Evolutionary conservation across 2,329 filamentous ascomycete species (phyloP).

Genomic region (Metarhizium anisopliae): DNA sequence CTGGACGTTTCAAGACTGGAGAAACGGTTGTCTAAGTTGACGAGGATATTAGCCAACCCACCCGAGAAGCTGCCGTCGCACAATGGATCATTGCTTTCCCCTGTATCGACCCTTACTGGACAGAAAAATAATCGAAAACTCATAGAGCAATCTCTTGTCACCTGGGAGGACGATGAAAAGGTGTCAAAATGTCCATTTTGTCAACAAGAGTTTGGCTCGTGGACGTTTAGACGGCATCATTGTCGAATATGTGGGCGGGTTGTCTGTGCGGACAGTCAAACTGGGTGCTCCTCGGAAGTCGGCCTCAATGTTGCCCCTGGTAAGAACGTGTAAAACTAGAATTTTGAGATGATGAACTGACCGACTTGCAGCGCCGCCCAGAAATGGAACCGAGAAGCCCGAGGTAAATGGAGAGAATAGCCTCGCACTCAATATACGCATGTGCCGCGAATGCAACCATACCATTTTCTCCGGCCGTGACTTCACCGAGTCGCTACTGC

Average conservation of each 20-base stretch:
- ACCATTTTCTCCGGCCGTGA: conserved; percentile 60
- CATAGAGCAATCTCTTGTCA: conserved; percentile 85
- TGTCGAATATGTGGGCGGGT: conserved; percentile 90
- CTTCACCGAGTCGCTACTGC: conserved; percentile 60
- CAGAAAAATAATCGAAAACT: conserved; percentile 69
- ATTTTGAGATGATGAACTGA: background rate
- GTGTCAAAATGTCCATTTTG: conserved; percentile 86
- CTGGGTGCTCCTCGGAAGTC: conserved; percentile 76
- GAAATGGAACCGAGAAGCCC: conserved; percentile 32
- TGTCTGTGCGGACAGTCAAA: conserved; percentile 80
- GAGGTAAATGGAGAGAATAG: conserved; percentile 28
- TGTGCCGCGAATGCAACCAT: conserved; percentile 80
- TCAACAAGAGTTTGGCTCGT: conserved; percentile 88
- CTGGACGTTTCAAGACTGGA: conserved; percentile 85
- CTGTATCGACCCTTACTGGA: conserved; percentile 52
- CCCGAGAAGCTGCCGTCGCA: conserved; percentile 52
- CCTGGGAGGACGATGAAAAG: conserved; percentile 84
- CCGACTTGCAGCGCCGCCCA: conserved; percentile 8
- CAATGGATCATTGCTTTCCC: conserved; percentile 47
- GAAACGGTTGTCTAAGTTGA: conserved; percentile 84
- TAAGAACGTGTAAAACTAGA: conserved; percentile 14
- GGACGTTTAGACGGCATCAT: conserved; percentile 88
- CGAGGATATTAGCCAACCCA: conserved; percentile 68
- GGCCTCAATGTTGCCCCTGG: conserved; percentile 63
- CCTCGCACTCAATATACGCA: conserved; percentile 71